Evolutionary conservation across 768 basidiomycete species (phyloP).

Genomic region (Krasilnikovozyma curviuscula): DNA sequence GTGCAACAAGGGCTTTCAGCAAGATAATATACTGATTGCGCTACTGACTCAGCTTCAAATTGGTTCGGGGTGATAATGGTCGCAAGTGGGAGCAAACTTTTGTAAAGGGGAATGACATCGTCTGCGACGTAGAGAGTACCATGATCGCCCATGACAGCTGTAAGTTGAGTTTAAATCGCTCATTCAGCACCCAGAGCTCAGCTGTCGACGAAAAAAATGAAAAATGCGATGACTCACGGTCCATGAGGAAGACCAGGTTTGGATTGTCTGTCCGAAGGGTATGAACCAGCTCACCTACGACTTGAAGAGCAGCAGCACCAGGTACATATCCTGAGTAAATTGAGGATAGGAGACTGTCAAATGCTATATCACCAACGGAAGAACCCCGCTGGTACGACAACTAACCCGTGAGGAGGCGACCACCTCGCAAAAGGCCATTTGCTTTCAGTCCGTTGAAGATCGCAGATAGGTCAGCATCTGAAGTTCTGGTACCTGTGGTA

Average conservation of each 20-base stretch:
- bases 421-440: slow-evolving; percentile 54
- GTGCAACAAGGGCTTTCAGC: neutral
- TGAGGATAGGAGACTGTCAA: neutral
- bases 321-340: slow-evolving; percentile 57
- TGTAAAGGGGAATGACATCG: slow-evolving; percentile 72
- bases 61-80: slow-evolving; percentile 94
- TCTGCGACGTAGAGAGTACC: slow-evolving; percentile 72
- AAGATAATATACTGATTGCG: neutral
- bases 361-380: neutral
- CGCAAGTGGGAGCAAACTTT: slow-evolving; percentile 49
- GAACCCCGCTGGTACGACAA: neutral
- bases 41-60: slow-evolving; percentile 81
- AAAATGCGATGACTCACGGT: slow-evolving; percentile 42
- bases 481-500: slow-evolving; percentile 58
- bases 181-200: no score
- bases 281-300: slow-evolving; percentile 42
- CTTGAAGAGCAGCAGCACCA: slow-evolving; percentile 52
- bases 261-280: slow-evolving; percentile 43
- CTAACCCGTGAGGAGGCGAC: slow-evolving; percentile 60
- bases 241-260: slow-evolving; percentile 62
- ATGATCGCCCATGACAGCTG: slow-evolving; percentile 88
- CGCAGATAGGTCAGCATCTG: slow-evolving; percentile 49
- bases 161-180: neutral
- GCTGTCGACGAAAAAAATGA: neutral
- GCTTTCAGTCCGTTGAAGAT: slow-evolving; percentile 55